A percentile compares a stretch with the other conserved stretches of the same genome.
phyloP scores from a whole-genome alignment of 768 basidiomycete genomes.

The Hypsizygus marmoreus region DNA sequence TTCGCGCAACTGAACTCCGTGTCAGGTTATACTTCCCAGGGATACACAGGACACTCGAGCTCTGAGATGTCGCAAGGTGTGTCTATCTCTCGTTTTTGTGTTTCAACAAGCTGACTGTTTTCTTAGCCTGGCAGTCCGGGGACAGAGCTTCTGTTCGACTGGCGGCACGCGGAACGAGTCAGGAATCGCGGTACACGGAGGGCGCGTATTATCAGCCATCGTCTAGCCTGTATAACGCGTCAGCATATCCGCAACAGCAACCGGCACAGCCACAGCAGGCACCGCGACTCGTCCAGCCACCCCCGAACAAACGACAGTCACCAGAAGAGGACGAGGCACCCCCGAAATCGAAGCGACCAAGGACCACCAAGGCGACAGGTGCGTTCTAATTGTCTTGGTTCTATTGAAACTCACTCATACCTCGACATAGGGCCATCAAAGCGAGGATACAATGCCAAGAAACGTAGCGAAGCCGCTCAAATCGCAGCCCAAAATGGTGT shows the following conservation, averaged over 20 bases:
- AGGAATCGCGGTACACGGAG: conserved; percentile 23
- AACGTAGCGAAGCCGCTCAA: conserved; percentile 69
- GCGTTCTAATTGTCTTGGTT: conserved; percentile 12
- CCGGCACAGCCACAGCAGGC: conserved; percentile 3
- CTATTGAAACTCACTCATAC: conserved; percentile 5
- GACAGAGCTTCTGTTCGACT: conserved; percentile 62
- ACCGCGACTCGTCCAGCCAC: conserved; percentile 22
- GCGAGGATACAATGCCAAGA: conserved; percentile 72
- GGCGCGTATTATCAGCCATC: conserved; percentile 11
- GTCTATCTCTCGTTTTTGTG: conserved; percentile 21
- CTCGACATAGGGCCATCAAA: conserved; percentile 45
- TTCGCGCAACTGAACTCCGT: background rate
- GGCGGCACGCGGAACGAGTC: conserved; percentile 48
- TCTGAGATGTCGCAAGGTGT: conserved; percentile 29
- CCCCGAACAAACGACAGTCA: conserved; percentile 31
- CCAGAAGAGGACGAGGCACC: conserved; percentile 41
- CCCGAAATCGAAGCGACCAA: conserved; percentile 51
- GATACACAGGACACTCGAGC: conserved; percentile 33
- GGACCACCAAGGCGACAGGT: conserved; percentile 37
- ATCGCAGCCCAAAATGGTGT: conserved; percentile 67
- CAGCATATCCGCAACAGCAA: conserved; percentile 5
- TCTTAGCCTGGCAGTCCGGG: conserved; percentile 50
- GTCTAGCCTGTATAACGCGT: conserved; percentile 11
- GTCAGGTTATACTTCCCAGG: conserved; percentile 23
- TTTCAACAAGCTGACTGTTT: conserved; percentile 20